Evolutionary conservation across 179 eudicot genomes (phyloP).

Genomic region (Vitellaria paradoxa): DNA sequence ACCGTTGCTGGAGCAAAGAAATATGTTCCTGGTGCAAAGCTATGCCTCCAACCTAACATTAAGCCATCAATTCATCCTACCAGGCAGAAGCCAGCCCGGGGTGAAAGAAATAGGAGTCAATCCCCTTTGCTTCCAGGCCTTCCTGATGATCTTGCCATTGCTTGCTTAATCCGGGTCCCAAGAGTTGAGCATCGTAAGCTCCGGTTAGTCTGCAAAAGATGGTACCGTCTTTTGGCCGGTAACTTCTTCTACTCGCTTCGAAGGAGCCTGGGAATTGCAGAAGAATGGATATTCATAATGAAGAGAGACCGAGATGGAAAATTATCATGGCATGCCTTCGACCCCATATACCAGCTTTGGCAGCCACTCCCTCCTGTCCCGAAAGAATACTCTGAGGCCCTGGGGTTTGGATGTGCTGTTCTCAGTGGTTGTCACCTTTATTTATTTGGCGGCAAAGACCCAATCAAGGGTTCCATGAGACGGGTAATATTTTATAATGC

Average conservation of each 20-base stretch:
- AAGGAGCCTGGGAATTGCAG: slow-evolving; percentile 53
- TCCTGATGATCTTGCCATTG: slow-evolving; percentile 93
- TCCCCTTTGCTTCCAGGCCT: slow-evolving; percentile 84
- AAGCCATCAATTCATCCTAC: slow-evolving; percentile 78
- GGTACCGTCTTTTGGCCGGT: slow-evolving; percentile 83
- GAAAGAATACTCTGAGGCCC: slow-evolving; percentile 71
- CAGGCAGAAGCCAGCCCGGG: slow-evolving; percentile 63
- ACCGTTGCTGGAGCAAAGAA: slow-evolving; percentile 76
- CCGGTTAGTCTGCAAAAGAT: slow-evolving; percentile 80
- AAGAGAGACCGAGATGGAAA: slow-evolving; percentile 81
- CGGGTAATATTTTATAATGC: slow-evolving; percentile 83
- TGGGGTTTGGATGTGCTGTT: slow-evolving; percentile 89
- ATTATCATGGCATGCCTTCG: slow-evolving; percentile 86
- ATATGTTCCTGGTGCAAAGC: slow-evolving; percentile 77
- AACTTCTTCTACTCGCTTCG: slow-evolving; percentile 83
- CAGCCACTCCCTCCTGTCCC: slow-evolving; percentile 96
- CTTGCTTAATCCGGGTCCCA: slow-evolving; percentile 89
- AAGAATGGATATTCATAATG: slow-evolving; percentile 87
- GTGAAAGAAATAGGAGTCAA: slow-evolving; percentile 60
- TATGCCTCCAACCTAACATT: slow-evolving; percentile 71
- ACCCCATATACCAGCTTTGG: slow-evolving; percentile 71
- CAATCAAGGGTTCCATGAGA: slow-evolving; percentile 91
- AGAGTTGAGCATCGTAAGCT: slow-evolving; percentile 73
- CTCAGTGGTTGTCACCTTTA: slow-evolving; percentile 86
- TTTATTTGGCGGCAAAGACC: slow-evolving; percentile 86